Base-by-base conservation (phyloP, 169 alveolate species). In the Hammondia hammondi region DNA sequence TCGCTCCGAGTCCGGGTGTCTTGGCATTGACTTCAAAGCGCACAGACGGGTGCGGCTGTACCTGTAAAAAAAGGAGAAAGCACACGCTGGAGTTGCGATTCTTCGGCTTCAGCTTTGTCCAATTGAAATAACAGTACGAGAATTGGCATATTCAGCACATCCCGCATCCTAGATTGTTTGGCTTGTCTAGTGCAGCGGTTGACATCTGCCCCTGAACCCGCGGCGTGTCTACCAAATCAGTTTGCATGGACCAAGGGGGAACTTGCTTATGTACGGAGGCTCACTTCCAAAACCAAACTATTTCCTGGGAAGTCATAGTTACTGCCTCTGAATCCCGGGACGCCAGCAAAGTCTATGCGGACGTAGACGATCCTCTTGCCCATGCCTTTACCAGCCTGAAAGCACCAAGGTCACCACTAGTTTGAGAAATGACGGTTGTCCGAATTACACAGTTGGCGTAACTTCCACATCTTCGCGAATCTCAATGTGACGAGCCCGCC, bases 371-470 rank as follows among this genome's bases (percentile, higher is more conserved):
- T 72, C 39, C 24, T 72, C 84, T 72, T 72, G 45, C 39, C 84
- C 84, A 72, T 72, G 45, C 45, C 84, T 72, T 72, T 72, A n/a
- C 84, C 84, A n/a, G 84, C 84, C 84, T 72, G 84, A 72, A 72
- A 1, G 24, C 84, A 72, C 39, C 32, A 29, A 72, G 32, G 17
- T 29, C 17, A n/a, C 45, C 32, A 35, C 12, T 35, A 72, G 9
- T 2, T 14, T 14, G 84, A 10, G 12, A 35, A 72, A 21, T 72
- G 84, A 21, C 19, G 0, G 61, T 72, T 35, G 24, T 4, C 32
- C 32, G 29, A 72, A 72, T n/a, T 14, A 72, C 84, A n/a, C 12
- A 72, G 12, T n/a, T 72, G 39, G 39, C 29, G 12, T 72, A 72
- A n/a, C 84, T 72, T 19, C 39, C 17, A 19, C n/a, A 71, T 14